phyloP scores from a whole-genome alignment of 768 basidiomycete genomes.

The Dentipellis fragilis region DNA sequence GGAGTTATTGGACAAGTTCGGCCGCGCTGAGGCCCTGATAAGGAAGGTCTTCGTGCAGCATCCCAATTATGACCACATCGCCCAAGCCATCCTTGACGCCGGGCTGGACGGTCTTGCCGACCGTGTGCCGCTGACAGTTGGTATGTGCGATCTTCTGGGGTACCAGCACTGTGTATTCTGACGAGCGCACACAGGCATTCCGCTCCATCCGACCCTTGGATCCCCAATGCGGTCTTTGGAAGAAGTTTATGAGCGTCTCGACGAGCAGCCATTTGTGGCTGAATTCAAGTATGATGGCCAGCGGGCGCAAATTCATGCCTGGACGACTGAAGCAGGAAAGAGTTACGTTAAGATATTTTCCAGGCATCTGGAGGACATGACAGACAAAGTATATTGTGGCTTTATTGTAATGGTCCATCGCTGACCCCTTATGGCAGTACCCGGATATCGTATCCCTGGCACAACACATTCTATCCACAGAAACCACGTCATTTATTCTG shows the following conservation, averaged over 20 bases:
- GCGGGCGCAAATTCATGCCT: constrained; percentile 70
- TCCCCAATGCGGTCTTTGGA: constrained; percentile 77
- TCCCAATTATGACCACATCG: constrained; percentile 67
- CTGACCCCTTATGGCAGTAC: constrained; percentile 39
- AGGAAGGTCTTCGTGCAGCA: constrained; percentile 70
- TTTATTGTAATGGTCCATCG: constrained; percentile 6
- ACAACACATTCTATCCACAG: constrained; percentile 34
- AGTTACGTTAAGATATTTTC: constrained; percentile 62
- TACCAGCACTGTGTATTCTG: constrained; percentile 2
- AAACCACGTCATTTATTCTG: constrained; percentile 55
- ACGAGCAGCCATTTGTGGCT: constrained; percentile 59
- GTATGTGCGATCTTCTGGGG: constrained; percentile 29
- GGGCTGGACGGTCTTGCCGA: constrained; percentile 53
- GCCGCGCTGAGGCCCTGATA: constrained; percentile 51
- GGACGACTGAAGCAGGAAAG: constrained; percentile 20
- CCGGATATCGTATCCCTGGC: constrained; percentile 67
- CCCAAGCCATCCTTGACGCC: constrained; percentile 44
- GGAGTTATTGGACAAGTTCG: constrained; percentile 33
- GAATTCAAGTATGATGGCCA: constrained; percentile 93
- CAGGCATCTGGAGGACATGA: constrained; percentile 89
- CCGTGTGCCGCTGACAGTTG: constrained; percentile 58
- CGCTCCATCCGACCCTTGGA: constrained; percentile 79
- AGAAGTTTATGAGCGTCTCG: constrained; percentile 70
- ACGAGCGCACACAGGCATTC: constrained; percentile 45
- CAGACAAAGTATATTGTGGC: constrained; percentile 50